Conservation (phyloP, 768 basidiomycete genomes). For the Pleurotus platypus region DNA sequence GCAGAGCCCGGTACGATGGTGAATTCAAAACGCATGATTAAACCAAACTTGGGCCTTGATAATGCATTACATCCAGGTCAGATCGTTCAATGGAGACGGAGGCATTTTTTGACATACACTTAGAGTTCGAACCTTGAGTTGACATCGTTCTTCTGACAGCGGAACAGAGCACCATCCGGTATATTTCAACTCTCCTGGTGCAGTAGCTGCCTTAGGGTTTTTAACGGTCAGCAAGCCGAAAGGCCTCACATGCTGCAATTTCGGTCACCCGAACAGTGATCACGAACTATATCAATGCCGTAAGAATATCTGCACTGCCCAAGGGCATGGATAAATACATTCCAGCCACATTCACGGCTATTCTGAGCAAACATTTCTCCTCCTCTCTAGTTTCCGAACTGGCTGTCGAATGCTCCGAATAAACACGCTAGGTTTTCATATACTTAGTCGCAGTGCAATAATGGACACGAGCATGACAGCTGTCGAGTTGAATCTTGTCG, state of each 20-base stretch:
- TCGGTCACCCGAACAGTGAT: no score
- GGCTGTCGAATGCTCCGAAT: constrained; percentile 9
- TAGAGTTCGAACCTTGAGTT: constrained; percentile 3
- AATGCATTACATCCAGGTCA: no score
- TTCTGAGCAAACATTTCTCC: constrained; percentile 2
- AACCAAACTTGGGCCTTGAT: constrained; percentile 1
- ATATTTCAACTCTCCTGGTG: no score
- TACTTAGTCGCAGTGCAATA: background rate
- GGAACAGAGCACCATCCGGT: no score
- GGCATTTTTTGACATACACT: background rate
- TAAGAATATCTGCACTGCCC: no score
- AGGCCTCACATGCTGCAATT: no score
- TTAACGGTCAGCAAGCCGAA: no score
- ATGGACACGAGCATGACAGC: constrained; percentile 1
- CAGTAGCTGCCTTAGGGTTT: no score
- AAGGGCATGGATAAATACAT: no score
- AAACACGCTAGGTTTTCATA: constrained; percentile 7
- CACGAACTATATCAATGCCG: no score
- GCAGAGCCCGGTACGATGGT: background rate
- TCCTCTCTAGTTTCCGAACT: constrained; percentile 7
- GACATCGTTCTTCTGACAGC: no score
- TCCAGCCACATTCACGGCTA: background rate
- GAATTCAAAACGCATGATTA: background rate
- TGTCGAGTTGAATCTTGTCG: background rate
- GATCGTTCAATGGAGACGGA: background rate